A percentile compares a stretch with the other conserved stretches of the same genome.
These are phyloP conservation scores for Phaeosphaeria sp. DNA, from an alignment of 2,329 filamentous ascomycete genomes.

Conservation along the genomic window DNA sequence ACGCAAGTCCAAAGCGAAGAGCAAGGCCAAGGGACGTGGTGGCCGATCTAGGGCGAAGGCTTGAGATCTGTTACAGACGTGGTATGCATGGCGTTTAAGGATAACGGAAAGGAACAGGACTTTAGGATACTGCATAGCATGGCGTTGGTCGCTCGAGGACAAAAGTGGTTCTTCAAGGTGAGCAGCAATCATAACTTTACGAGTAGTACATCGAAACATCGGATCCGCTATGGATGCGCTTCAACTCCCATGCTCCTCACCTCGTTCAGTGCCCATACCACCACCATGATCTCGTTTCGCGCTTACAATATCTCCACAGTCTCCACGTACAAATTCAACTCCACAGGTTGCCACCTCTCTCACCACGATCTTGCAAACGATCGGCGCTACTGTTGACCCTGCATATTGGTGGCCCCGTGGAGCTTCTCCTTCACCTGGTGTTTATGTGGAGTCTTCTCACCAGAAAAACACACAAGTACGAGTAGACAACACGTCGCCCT, in stretches of 20 bases:
- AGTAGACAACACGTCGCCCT: not conserved
- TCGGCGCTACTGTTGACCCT: not conserved
- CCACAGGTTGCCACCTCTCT: not conserved
- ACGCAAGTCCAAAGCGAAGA: slow-evolving; percentile 24
- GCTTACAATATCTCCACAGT: not conserved
- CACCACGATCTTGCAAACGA: not conserved
- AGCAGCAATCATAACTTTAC: not conserved
- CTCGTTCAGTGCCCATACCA: not conserved
- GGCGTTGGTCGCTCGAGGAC: slow-evolving; percentile 14
- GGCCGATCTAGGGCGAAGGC: slow-evolving; percentile 20
- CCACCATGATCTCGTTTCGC: not conserved
- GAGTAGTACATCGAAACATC: not conserved
- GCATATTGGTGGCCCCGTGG: not conserved
- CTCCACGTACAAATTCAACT: not conserved
- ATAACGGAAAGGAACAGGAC: not conserved
- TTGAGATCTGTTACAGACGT: not conserved
- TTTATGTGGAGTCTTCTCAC: not conserved
- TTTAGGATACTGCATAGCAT: slow-evolving; percentile 16
- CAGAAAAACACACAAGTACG: not conserved
- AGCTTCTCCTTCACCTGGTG: not conserved
- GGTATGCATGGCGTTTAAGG: slow-evolving; percentile 8
- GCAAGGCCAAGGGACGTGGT: slow-evolving; percentile 17
- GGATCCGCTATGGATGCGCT: not conserved
- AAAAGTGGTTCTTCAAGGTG: not conserved
- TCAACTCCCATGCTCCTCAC: not conserved